phyloP scores from a whole-genome alignment of 2,329 filamentous ascomycete species.

The Phaeosphaeriaceae sp. region DNA sequence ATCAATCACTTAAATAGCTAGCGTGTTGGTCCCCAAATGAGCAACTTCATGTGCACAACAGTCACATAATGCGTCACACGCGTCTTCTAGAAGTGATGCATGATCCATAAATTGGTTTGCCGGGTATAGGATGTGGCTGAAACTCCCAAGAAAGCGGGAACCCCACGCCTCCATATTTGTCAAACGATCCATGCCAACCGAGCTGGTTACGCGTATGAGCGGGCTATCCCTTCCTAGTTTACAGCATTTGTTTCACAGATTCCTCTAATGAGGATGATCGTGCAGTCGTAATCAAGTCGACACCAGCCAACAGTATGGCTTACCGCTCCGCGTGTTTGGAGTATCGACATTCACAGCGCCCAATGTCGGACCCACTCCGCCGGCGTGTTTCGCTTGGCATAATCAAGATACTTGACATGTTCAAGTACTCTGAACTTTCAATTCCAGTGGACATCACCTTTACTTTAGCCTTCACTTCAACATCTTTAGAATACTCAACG shows the following conservation, averaged over 20 bases:
- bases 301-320: not conserved
- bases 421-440: not conserved
- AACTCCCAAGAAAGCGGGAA: slow-evolving; percentile 8
- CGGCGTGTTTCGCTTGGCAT: slow-evolving; percentile 2
- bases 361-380: slow-evolving; percentile 1
- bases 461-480: not conserved
- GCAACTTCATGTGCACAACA: not conserved
- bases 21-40: not conserved
- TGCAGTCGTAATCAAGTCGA: not conserved
- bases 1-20: not conserved
- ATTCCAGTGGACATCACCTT: not conserved
- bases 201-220: not conserved
- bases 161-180: slow-evolving; percentile 7
- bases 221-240: not conserved
- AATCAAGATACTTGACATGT: not conserved
- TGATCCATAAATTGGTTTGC: not conserved
- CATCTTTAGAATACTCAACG: not conserved
- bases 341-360: slow-evolving; percentile 2
- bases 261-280: not conserved
- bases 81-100: slow-evolving; percentile 2
- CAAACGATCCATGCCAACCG: slow-evolving; percentile 5
- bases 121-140: slow-evolving; percentile 3
- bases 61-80: slow-evolving; percentile 13
- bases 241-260: slow-evolving; percentile 7
- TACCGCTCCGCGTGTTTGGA: not conserved